Evolutionary conservation across 2,329 filamentous ascomycete species (phyloP), one percentile per base, ranked within the genome.

Genomic region (Calonectria multiphialidica): DNA sequence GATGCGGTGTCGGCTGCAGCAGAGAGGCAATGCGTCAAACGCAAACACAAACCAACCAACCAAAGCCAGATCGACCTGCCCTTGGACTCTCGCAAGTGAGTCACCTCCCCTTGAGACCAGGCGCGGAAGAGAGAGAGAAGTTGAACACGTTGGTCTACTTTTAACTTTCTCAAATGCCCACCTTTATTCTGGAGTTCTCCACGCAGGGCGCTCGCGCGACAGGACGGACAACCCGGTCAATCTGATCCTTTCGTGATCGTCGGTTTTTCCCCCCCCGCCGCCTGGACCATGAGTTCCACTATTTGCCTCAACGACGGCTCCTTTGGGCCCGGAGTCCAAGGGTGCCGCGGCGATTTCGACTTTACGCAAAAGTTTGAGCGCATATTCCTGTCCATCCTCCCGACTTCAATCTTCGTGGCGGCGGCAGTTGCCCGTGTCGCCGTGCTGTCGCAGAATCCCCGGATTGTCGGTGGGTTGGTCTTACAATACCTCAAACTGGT

Each of bases 351-450:
- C 63, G 84, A 87, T 70, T 89, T 89, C 67, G 87, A 89, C 75
- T 88, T 89, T 69, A 89, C 87, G 1, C 78, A 88, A 62, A 83
- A 82, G 33, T 89, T 90, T 66, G 87, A 89, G 76, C 81, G 85
- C 23, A 80, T 87, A 5, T 82, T 88, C 62, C 81, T 89, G n/a
- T 82, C 83, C 1, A 81, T 88, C 10, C 77, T 86, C 3, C 87
- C 87, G 0, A 78, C 84, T 0, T 75, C 82, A 1, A 65, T 87
- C 0, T 87, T 88, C 47, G 73, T 86, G 15, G 72, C 82, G 0
- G 64, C 83, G 1, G 82, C 83, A 0, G 37, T 83, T 55, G 77
- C 81, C 16, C 80, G 86, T 0, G 72, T 84, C 0, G 65, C 81
- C 1, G 75, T 82, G 1, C 73, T 88, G 9, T 68, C 72, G 1